phyloP scores from a whole-genome alignment of 1,284 basidiomycete genomes.

The Phylloboletellus chloephorus region DNA sequence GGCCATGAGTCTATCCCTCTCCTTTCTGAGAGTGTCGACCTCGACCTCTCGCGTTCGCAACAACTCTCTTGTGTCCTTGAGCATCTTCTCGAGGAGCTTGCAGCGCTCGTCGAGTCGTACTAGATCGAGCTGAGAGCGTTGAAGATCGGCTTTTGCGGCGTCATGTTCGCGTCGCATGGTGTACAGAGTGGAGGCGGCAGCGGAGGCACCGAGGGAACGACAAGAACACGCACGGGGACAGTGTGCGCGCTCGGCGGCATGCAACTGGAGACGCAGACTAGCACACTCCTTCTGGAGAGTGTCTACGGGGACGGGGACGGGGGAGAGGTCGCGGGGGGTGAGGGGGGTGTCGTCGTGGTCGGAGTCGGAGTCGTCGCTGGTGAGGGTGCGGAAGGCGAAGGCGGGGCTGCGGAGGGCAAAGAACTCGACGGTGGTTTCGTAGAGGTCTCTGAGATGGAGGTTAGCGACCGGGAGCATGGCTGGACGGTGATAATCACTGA shows the following conservation, averaged over 20 bases:
- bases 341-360: conserved; percentile 24
- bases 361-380: conserved; percentile 24
- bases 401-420: conserved; percentile 43
- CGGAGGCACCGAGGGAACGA: conserved; percentile 29
- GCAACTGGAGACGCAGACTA: conserved; percentile 44
- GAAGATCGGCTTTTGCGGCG: conserved; percentile 49
- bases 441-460: conserved; percentile 52
- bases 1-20: conserved; percentile 32
- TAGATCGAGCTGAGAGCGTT: conserved; percentile 48
- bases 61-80: conserved; percentile 48
- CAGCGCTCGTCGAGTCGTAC: conserved; percentile 55
- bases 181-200: conserved; percentile 31
- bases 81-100: conserved; percentile 51
- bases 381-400: conserved; percentile 24
- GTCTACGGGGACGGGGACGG: conserved; percentile 19
- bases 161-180: conserved; percentile 57
- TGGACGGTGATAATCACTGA: conserved; percentile 37
- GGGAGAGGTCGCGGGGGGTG: conserved; percentile 27
- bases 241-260: conserved; percentile 36
- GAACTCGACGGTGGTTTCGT: conserved; percentile 57
- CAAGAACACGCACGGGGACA: conserved; percentile 38
- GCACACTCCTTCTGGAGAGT: conserved; percentile 24
- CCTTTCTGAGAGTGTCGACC: conserved; percentile 48
- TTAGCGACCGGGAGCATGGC: conserved; percentile 46
- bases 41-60: conserved; percentile 48